Percentiles rank a stretch among this genome's conserved stretches.
phyloP scores from a whole-genome alignment of 495 filamentous ascomycete species.

The Aspergillus incahuasiensis region DNA sequence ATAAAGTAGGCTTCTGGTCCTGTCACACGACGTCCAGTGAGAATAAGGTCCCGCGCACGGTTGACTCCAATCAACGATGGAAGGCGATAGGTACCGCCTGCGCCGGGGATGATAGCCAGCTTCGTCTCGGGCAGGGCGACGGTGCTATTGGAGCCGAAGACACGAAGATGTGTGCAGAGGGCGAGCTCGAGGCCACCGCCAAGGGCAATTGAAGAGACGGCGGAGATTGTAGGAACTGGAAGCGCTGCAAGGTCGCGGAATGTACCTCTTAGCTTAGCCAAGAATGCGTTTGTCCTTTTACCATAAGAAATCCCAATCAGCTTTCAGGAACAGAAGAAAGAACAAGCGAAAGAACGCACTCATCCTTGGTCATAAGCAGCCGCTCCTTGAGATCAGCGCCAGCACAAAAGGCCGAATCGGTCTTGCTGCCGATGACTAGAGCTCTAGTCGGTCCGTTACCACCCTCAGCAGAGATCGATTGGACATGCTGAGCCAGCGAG shows the following conservation, averaged over 20 bases:
- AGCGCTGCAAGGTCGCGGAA: conserved; percentile 64
- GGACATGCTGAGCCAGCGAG: conserved; percentile 63
- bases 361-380: conserved; percentile 61
- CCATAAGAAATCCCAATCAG: not conserved
- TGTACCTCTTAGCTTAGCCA: conserved; percentile 65
- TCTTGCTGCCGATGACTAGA: conserved; percentile 70
- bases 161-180: conserved; percentile 77
- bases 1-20: conserved; percentile 78
- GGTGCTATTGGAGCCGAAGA: conserved; percentile 66
- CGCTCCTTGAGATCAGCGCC: conserved; percentile 94
- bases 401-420: conserved; percentile 82
- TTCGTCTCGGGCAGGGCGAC: conserved; percentile 88
- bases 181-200: conserved; percentile 92
- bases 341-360: conserved; percentile 39
- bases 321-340: not conserved
- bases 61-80: conserved; percentile 67
- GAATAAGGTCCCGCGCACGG: conserved; percentile 74
- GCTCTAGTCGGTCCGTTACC: conserved; percentile 64
- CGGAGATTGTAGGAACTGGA: conserved; percentile 83
- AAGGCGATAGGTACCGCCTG: conserved; percentile 85
- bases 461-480: conserved; percentile 62
- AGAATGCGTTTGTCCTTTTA: conserved; percentile 67
- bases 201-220: conserved; percentile 73
- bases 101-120: conserved; percentile 89
- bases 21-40: conserved; percentile 77